Evolutionary conservation across 139 green algal species (phyloP).

Genomic region (Mesotaenium endlicherianum): DNA sequence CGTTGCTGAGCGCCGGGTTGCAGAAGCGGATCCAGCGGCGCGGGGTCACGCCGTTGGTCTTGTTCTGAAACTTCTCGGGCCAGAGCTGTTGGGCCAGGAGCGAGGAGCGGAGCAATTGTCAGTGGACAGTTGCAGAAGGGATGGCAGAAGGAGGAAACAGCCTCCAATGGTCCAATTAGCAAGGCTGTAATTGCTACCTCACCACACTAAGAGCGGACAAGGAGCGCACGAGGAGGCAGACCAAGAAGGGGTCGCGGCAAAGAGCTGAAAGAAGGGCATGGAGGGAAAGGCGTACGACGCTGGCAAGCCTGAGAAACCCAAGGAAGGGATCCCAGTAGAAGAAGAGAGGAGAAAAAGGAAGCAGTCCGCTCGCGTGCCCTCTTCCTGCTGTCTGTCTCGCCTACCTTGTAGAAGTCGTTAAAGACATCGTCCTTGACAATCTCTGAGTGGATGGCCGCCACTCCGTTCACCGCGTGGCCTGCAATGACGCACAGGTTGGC

Average conservation of each 20-base stretch:
- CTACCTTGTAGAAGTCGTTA: conserved; percentile 76
- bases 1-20: conserved; percentile 83
- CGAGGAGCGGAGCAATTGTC: too few species aligned
- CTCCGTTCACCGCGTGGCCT: conserved; percentile 85
- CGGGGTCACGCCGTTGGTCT: conserved; percentile 95
- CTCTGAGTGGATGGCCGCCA: conserved; percentile 87
- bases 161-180: too few species aligned
- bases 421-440: conserved; percentile 93
- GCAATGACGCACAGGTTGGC: conserved; percentile 91
- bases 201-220: neutral
- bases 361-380: too few species aligned
- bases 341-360: neutral
- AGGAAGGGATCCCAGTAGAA: neutral
- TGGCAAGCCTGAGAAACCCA: neutral
- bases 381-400: too few species aligned
- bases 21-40: conserved; percentile 93
- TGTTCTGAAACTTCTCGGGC: conserved; percentile 97
- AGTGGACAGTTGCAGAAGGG: too few species aligned
- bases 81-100: too few species aligned
- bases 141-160: too few species aligned
- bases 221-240: neutral
- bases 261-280: neutral
- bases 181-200: neutral
- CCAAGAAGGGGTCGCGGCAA: neutral
- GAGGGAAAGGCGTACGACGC: neutral